These are phyloP conservation scores for Zygnema circumcarinatum DNA, from an alignment of 139 green algal genomes.

Conservation along the genomic window DNA sequence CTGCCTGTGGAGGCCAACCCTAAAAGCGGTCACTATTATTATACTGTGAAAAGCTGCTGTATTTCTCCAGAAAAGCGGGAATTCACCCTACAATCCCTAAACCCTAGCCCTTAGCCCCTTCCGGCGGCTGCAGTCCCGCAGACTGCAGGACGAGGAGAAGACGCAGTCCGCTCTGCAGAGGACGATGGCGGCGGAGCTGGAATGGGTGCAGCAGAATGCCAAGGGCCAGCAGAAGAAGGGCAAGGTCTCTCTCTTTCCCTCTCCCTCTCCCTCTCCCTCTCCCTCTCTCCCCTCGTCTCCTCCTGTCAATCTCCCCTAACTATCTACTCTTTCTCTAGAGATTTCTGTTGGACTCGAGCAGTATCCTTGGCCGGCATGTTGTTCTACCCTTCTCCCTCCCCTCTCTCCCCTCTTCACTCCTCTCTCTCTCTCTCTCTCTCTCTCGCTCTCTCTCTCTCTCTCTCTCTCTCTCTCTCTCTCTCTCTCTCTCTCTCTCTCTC, in stretches of 20 bases:
- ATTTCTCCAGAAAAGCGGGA: no score
- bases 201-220: constrained; percentile 69
- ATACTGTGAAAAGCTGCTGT: not conserved
- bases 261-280: constrained; percentile 11
- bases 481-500: constrained; percentile 1
- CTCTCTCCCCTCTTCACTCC: not conserved
- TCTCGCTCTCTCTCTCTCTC: not conserved
- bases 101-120: no score
- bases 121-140: no score
- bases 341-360: not conserved
- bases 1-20: not conserved
- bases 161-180: constrained; percentile 27
- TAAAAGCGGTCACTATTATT: not conserved
- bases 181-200: constrained; percentile 72
- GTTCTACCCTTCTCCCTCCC: not conserved
- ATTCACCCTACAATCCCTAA: no score
- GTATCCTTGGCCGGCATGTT: constrained; percentile 6
- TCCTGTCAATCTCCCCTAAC: not conserved
- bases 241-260: constrained; percentile 51
- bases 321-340: no score
- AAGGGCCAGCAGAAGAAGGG: constrained; percentile 91
- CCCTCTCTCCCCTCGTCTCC: not conserved
- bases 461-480: not conserved
- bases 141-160: constrained; percentile 29
- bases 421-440: constrained; percentile 15